These are phyloP conservation scores for Epichloe typhina DNA, from an alignment of 2,329 filamentous ascomycete genomes.

Conservation along the genomic window DNA sequence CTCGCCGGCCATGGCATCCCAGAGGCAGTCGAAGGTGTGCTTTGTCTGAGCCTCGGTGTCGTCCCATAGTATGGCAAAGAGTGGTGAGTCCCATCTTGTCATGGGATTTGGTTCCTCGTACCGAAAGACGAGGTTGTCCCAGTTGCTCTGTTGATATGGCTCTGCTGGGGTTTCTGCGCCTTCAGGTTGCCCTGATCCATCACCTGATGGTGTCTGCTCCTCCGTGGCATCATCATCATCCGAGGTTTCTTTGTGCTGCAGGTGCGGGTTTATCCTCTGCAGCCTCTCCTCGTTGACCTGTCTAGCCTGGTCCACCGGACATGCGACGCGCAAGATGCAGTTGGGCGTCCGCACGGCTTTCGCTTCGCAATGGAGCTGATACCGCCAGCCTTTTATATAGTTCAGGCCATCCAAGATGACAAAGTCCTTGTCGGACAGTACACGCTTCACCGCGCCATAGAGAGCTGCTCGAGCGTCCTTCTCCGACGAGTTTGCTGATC, in stretches of 20 bases:
- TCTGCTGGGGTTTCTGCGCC: slow-evolving; percentile 11
- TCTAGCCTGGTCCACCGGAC: slow-evolving; percentile 36
- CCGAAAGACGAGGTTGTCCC: slow-evolving; percentile 68
- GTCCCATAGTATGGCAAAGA: slow-evolving; percentile 68
- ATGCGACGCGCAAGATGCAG: slow-evolving; percentile 58
- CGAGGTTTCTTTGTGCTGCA: not conserved
- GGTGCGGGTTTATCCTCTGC: slow-evolving; percentile 8
- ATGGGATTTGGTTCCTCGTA: slow-evolving; percentile 82
- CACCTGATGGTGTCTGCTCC: not conserved
- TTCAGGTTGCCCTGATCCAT: not conserved
- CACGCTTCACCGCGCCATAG: slow-evolving; percentile 66
- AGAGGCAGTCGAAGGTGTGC: slow-evolving; percentile 50
- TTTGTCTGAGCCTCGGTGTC: slow-evolving; percentile 49
- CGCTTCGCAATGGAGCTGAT: slow-evolving; percentile 74
- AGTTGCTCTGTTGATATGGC: slow-evolving; percentile 44
- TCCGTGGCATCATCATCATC: slow-evolving; percentile 5
- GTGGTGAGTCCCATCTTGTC: slow-evolving; percentile 71
- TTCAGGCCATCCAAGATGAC: slow-evolving; percentile 71
- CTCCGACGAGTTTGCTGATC: slow-evolving; percentile 61
- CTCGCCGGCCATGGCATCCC: slow-evolving; percentile 59
- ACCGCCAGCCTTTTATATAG: slow-evolving; percentile 84
- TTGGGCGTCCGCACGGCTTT: slow-evolving; percentile 66
- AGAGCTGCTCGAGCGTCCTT: slow-evolving; percentile 70
- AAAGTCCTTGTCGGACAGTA: slow-evolving; percentile 58
- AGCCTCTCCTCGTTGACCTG: slow-evolving; percentile 49